These are phyloP conservation scores for Aureobasidium pullulans DNA, from an alignment of 2,329 filamentous ascomycete species.

Conservation along the genomic window DNA sequence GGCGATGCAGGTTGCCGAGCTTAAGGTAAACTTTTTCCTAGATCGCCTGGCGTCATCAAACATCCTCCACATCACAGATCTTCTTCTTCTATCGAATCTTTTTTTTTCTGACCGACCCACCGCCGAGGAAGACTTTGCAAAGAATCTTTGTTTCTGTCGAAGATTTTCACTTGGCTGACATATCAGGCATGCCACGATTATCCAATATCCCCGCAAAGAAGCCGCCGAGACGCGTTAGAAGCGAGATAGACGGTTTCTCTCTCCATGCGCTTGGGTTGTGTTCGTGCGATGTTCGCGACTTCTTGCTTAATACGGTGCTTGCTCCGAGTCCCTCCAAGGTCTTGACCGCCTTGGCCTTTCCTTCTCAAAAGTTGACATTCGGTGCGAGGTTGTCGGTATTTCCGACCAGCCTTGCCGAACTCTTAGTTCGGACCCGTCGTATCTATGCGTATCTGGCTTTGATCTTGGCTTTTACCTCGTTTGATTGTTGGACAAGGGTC, in stretches of 20 bases:
- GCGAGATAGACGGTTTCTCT: neutral
- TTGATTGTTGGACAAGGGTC: neutral
- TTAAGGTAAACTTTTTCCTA: neutral
- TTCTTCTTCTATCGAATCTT: neutral
- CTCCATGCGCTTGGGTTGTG: neutral
- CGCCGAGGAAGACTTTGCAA: constrained; percentile 6
- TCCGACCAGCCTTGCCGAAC: neutral
- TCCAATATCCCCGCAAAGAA: neutral
- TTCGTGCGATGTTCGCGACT: neutral
- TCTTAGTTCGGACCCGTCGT: neutral
- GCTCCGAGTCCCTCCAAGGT: neutral
- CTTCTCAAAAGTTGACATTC: neutral
- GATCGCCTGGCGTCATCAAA: neutral
- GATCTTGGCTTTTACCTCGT: neutral
- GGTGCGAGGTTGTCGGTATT: neutral
- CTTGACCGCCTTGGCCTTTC: neutral
- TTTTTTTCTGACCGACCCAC: neutral
- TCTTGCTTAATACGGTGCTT: constrained; percentile 2
- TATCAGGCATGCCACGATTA: neutral
- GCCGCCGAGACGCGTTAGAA: neutral
- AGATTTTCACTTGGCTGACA: neutral
- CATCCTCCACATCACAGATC: neutral
- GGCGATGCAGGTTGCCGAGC: constrained; percentile 9
- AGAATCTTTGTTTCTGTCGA: neutral
- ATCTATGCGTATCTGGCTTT: neutral